Conservation (phyloP, 23 red algal genomes). For the Gracilaria vermiculophylla region DNA sequence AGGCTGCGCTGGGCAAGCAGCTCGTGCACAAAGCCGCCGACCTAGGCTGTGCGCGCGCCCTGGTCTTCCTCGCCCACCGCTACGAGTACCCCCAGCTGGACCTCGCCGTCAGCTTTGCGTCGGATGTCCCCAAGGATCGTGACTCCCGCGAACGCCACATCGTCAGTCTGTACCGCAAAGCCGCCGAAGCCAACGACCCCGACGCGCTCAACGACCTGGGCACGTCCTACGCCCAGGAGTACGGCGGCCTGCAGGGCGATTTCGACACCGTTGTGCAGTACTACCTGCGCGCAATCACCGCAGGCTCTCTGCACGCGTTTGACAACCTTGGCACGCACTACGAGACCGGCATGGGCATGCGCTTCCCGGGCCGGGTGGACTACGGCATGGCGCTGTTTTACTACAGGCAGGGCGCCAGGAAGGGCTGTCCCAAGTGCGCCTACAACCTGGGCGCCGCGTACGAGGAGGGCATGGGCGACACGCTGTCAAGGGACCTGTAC, state of each 20-base stretch:
- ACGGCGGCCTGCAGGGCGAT: conserved; percentile 28
- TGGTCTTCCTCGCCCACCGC: conserved; percentile 44
- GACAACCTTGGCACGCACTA: conserved; percentile 76
- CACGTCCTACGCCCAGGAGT: conserved; percentile 47
- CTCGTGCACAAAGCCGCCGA: conserved; percentile 29
- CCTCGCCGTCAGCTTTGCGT: conserved; percentile 20
- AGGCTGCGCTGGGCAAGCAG: background rate
- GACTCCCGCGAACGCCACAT: conserved; percentile 25
- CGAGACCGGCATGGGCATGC: conserved; percentile 61
- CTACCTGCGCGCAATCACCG: conserved; percentile 39
- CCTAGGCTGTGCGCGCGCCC: conserved; percentile 23
- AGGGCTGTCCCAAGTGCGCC: conserved; percentile 58
- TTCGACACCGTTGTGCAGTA: conserved; percentile 46
- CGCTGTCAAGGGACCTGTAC: background rate
- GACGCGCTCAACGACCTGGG: conserved; percentile 65
- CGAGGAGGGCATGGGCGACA: conserved; percentile 48
- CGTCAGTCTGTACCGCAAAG: conserved; percentile 33
- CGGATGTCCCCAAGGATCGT: conserved; percentile 32
- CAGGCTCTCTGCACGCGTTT: conserved; percentile 45
- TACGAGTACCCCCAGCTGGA: conserved; percentile 57
- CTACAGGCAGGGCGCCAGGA: conserved; percentile 30
- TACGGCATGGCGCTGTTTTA: conserved; percentile 40
- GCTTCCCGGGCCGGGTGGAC: conserved; percentile 10
- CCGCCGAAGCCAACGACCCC: conserved; percentile 26
- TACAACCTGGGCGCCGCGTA: conserved; percentile 59